Conservation (phyloP, 805 yeast genomes). For the Monosporozyma solicola region DNA sequence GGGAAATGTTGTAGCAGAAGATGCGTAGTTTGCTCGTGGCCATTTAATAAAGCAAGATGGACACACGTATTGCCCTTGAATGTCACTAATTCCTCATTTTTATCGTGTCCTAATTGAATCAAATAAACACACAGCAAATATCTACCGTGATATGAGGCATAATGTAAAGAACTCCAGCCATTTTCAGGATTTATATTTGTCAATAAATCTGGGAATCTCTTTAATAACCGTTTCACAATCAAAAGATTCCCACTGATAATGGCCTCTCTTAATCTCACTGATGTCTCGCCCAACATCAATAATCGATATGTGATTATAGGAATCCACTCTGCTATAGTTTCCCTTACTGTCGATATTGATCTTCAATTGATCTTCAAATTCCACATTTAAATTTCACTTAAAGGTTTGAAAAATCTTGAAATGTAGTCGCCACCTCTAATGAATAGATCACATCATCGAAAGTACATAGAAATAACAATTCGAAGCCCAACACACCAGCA, state of each 20-base stretch:
- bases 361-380: background rate
- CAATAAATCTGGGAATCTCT: constrained; percentile 58
- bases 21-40: constrained; percentile 66
- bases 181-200: constrained; percentile 58
- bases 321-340: background rate
- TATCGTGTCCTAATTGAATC: constrained; percentile 49
- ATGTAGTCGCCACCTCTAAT: background rate
- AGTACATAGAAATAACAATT: background rate
- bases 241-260: constrained; percentile 52
- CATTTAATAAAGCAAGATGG: constrained; percentile 57
- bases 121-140: constrained; percentile 56
- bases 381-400: background rate
- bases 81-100: constrained; percentile 40
- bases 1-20: constrained; percentile 60
- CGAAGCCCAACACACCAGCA: background rate
- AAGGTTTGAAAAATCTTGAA: background rate
- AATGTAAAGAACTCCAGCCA: constrained; percentile 82
- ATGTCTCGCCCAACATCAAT: constrained; percentile 40
- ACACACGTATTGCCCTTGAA: constrained; percentile 56
- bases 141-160: constrained; percentile 67
- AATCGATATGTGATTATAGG: background rate
- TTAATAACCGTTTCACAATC: constrained; percentile 56
- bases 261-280: constrained; percentile 58
- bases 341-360: background rate
- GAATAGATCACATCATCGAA: background rate